Evolutionary conservation across 106 monocot genomes (phyloP).

Genomic region (Dendrobium nobile): DNA sequence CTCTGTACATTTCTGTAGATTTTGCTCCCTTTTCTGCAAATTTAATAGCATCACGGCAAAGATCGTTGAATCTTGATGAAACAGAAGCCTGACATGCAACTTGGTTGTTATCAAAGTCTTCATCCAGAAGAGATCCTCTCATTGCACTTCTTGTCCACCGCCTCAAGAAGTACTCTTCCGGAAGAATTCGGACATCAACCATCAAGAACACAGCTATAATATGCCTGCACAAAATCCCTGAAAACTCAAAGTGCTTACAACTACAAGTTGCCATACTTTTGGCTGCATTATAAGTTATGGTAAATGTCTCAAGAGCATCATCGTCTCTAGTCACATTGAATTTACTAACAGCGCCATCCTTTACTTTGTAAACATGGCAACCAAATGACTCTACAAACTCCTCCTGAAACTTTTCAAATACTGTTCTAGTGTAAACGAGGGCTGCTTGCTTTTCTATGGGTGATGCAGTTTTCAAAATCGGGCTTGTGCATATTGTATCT

Average conservation of each 20-base stretch:
- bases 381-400: conserved; percentile 94
- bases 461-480: conserved; percentile 77
- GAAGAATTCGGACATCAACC: conserved; percentile 63
- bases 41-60: conserved; percentile 76
- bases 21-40: conserved; percentile 67
- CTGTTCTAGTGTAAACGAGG: conserved; percentile 53
- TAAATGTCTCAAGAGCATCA: conserved; percentile 59
- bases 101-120: conserved; percentile 14
- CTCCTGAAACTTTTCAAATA: conserved; percentile 83
- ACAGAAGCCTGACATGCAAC: conserved; percentile 30
- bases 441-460: conserved; percentile 92
- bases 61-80: conserved; percentile 59
- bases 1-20: conserved; percentile 54
- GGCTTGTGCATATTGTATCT: conserved; percentile 31
- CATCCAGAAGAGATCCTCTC: conserved; percentile 28
- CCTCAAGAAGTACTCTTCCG: conserved; percentile 66
- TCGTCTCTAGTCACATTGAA: conserved; percentile 77
- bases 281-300: conserved; percentile 52
- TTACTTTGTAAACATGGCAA: conserved; percentile 65
- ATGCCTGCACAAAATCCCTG: conserved; percentile 87
- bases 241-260: conserved; percentile 83
- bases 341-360: conserved; percentile 51
- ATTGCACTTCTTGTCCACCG: conserved; percentile 91
- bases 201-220: conserved; percentile 76
- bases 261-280: conserved; percentile 62